Conservation (phyloP, 2,329 filamentous ascomycete genomes). For the Beauveria varroae region DNA sequence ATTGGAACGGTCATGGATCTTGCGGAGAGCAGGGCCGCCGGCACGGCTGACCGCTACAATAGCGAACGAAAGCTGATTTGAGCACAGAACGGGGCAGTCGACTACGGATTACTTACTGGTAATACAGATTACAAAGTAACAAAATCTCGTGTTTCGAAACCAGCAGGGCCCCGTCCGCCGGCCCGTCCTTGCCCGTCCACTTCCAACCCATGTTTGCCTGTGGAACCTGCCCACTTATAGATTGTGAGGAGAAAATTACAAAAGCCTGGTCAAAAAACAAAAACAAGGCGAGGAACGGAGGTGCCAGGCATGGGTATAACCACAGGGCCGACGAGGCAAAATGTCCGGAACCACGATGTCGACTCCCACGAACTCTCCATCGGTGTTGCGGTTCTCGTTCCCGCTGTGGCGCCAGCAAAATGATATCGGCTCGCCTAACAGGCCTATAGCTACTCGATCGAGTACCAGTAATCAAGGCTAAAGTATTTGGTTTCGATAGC, state of each 20-base stretch:
- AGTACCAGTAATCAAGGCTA: neutral
- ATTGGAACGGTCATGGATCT: too few relatives aligned
- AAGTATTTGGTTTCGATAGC: neutral
- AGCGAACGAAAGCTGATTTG: neutral
- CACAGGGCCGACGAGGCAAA: neutral
- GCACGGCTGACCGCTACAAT: too few relatives aligned
- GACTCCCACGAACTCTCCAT: too few relatives aligned
- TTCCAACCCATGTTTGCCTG: neutral
- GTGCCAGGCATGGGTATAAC: neutral
- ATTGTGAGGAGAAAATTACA: too few relatives aligned
- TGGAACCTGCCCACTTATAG: neutral
- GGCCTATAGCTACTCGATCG: too few relatives aligned
- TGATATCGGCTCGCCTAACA: neutral
- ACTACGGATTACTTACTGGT: neutral
- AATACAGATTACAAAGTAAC: too few relatives aligned
- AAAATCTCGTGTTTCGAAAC: conserved; percentile 7
- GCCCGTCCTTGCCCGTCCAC: too few relatives aligned
- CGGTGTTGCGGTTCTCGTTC: neutral
- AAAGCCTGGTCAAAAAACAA: neutral
- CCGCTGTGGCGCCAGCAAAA: neutral
- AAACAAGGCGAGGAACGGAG: neutral
- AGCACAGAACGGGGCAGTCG: neutral
- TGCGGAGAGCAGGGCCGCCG: too few relatives aligned
- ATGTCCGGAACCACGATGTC: neutral
- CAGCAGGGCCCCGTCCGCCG: neutral